A percentile compares a stretch with the other conserved stretches of the same genome.
phyloP scores from a whole-genome alignment of 2,329 filamentous ascomycete species.

The Plenodomus biglobosus region DNA sequence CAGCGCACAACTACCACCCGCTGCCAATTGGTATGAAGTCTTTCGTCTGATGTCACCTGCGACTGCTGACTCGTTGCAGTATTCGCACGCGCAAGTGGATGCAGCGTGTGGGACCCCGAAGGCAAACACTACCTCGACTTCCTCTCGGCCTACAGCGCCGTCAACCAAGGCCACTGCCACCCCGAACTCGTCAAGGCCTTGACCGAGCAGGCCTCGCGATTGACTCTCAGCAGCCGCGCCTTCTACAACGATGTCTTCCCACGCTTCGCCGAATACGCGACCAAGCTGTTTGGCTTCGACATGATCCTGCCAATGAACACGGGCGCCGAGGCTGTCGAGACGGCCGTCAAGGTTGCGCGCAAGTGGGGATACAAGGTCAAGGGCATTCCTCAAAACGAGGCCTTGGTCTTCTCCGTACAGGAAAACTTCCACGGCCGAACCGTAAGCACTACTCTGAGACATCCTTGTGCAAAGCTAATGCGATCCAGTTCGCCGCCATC shows the following conservation, averaged over 20 bases:
- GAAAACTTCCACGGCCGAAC: slow-evolving; percentile 98
- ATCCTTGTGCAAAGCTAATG: slow-evolving; percentile 12
- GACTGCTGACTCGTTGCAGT: slow-evolving; percentile 27
- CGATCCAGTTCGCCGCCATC: slow-evolving; percentile 80
- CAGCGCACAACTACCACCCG: slow-evolving; percentile 98
- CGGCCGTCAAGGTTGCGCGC: slow-evolving; percentile 89
- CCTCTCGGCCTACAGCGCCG: slow-evolving; percentile 94
- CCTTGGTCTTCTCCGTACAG: slow-evolving; percentile 77
- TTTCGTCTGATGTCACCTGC: neutral
- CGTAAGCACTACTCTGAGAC: slow-evolving; percentile 56
- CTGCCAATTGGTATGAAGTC: slow-evolving; percentile 69
- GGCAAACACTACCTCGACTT: slow-evolving; percentile 92
- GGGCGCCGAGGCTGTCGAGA: slow-evolving; percentile 93
- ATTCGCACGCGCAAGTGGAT: slow-evolving; percentile 80
- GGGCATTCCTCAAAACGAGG: slow-evolving; percentile 80
- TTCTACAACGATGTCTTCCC: slow-evolving; percentile 99
- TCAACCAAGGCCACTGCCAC: slow-evolving; percentile 98
- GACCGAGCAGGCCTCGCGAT: slow-evolving; percentile 80
- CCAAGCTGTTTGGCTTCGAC: slow-evolving; percentile 86
- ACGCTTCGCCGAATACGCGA: slow-evolving; percentile 90
- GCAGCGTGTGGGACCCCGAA: slow-evolving; percentile 95
- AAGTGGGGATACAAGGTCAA: slow-evolving; percentile 99
- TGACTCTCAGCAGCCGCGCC: slow-evolving; percentile 90
- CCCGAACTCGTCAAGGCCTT: slow-evolving; percentile 91
- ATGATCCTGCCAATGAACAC: slow-evolving; percentile 99